These are phyloP conservation scores for Podospora pseudoanserina DNA, from an alignment of 495 filamentous ascomycete genomes.

Conservation along the genomic window DNA sequence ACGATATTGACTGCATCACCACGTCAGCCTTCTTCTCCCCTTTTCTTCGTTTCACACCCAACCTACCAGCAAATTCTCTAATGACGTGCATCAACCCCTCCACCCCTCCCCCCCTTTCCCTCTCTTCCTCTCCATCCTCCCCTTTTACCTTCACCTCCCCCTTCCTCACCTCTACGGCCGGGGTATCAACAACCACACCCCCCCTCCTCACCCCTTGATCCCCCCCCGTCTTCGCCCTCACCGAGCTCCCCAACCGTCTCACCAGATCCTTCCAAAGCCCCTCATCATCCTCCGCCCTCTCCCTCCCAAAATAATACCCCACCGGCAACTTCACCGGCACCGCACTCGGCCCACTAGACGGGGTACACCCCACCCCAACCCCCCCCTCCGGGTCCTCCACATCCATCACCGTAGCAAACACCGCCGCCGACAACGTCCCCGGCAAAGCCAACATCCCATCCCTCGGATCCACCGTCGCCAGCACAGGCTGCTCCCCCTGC, in stretches of 20 bases:
- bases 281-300: conserved; percentile 69
- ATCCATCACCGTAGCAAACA: conserved; percentile 81
- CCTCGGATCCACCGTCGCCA: conserved; percentile 80
- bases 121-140: conserved; percentile 36
- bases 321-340: conserved; percentile 88
- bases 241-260: conserved; percentile 74
- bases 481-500: conserved; percentile 69
- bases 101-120: conserved; percentile 53
- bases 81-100: conserved; percentile 79
- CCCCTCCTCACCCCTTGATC: conserved; percentile 64
- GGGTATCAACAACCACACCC: conserved; percentile 84
- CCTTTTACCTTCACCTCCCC: conserved; percentile 59
- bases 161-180: conserved; percentile 54
- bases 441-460: conserved; percentile 85
- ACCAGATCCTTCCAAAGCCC: conserved; percentile 69
- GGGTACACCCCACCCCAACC: conserved; percentile 79
- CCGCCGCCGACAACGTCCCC: conserved; percentile 76
- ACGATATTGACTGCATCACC: conserved; percentile 62
- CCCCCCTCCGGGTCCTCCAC: conserved; percentile 66
- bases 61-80: conserved; percentile 75
- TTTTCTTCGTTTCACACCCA: not conserved
- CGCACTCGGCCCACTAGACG: conserved; percentile 81
- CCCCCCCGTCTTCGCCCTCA: conserved; percentile 72
- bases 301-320: conserved; percentile 83
- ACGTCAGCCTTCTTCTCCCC: not conserved